Conservation (phyloP, 306 rosid species). For the Luffa acutangula region DNA sequence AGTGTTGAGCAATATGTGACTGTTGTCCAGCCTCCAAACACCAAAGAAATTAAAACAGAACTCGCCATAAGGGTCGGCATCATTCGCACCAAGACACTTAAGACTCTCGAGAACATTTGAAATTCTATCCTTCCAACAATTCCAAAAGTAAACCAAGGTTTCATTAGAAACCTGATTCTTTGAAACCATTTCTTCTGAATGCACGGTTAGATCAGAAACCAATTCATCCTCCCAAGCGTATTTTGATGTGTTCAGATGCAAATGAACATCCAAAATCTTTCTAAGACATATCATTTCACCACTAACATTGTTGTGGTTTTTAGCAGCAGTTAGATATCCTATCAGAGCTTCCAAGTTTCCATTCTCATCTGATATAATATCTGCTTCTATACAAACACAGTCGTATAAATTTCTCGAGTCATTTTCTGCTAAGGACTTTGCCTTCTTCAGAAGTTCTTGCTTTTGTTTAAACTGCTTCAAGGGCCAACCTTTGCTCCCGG, state of each 20-base stretch:
- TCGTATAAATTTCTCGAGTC: slow-evolving; percentile 19
- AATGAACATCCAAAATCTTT: slow-evolving; percentile 52
- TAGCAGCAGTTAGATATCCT: slow-evolving; percentile 31
- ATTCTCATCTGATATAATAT: slow-evolving; percentile 26
- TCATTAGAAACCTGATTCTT: slow-evolving; percentile 34
- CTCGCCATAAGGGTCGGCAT: slow-evolving; percentile 17
- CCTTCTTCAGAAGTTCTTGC: slow-evolving; percentile 38
- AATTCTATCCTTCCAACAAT: slow-evolving; percentile 48
- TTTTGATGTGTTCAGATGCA: slow-evolving; percentile 17
- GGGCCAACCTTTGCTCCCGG: slow-evolving; percentile 65
- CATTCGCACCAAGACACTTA: slow-evolving; percentile 21
- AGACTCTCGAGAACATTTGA: slow-evolving; percentile 24
- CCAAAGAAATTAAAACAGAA: slow-evolving; percentile 56
- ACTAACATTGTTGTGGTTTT: slow-evolving; percentile 15
- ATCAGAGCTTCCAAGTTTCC: slow-evolving; percentile 1
- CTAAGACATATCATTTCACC: slow-evolving; percentile 49
- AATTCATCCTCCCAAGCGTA: slow-evolving; percentile 31
- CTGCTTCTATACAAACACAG: slow-evolving; percentile 34
- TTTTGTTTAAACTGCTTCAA: slow-evolving; percentile 32
- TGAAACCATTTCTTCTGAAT: slow-evolving; percentile 18
- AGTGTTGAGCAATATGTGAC: slow-evolving; percentile 34
- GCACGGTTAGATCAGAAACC: slow-evolving; percentile 17
- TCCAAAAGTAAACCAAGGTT: slow-evolving; percentile 55
- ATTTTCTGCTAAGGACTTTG: slow-evolving; percentile 32
- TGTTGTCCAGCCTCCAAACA: slow-evolving; percentile 23